Evolutionary conservation across 331 rosid genomes (phyloP).

Genomic region (Rhamnella rubrinervis): DNA sequence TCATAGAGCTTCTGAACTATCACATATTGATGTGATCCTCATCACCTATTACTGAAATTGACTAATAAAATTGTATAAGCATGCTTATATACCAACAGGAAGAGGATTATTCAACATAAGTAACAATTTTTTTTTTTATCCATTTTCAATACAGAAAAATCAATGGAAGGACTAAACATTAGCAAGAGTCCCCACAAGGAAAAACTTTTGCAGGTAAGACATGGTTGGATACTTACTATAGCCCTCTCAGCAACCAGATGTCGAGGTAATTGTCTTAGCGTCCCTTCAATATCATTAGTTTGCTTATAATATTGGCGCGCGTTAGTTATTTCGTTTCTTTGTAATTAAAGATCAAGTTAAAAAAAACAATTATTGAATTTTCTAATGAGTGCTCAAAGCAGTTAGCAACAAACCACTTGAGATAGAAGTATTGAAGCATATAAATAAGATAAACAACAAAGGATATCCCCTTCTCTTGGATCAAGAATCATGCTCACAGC

Average conservation of each 20-base stretch:
- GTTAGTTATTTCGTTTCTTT: conserved; percentile 52
- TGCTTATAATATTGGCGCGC: conserved; percentile 85
- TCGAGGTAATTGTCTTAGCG: conserved; percentile 85
- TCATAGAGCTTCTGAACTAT: conserved; percentile 6
- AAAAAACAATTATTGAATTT: conserved; percentile 34
- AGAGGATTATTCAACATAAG: conserved; percentile 15
- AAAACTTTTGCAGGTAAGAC: conserved; percentile 18
- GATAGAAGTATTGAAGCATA: conserved; percentile 15
- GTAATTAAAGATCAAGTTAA: conserved; percentile 54
- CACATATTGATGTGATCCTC: conserved; percentile 1
- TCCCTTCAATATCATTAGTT: conserved; percentile 74
- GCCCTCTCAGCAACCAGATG: conserved; percentile 87
- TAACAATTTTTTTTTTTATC: neutral
- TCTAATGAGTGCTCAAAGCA: conserved; percentile 26
- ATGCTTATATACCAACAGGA: neutral
- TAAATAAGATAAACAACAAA: conserved; percentile 29
- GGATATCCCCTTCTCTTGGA: conserved; percentile 99
- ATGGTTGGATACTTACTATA: conserved; percentile 57
- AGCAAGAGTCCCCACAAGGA: conserved; percentile 5
- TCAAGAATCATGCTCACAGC: conserved; percentile 85
- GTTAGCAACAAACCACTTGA: conserved; percentile 22
- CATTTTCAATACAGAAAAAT: neutral
- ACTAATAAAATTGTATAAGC: neutral
- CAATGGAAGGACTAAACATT: conserved; percentile 22
- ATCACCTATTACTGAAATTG: neutral